phyloP scores from a whole-genome alignment of 768 basidiomycete genomes.

The Xerocomellus intermedius region DNA sequence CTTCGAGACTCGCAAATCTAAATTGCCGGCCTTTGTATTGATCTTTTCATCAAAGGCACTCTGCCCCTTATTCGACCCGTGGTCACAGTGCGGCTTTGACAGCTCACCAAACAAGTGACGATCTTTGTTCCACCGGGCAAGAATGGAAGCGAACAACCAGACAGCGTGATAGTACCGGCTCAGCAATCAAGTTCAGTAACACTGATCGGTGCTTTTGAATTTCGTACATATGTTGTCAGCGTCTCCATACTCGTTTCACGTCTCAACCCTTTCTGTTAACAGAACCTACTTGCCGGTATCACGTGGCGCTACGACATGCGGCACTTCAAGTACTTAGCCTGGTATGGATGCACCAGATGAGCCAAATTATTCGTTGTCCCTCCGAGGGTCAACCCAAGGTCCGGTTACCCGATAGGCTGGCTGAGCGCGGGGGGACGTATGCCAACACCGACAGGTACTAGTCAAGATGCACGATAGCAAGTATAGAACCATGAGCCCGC shows the following conservation, averaged over 20 bases:
- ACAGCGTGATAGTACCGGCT: neutral
- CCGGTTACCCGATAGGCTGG: conserved; percentile 16
- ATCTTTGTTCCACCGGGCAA: conserved; percentile 18
- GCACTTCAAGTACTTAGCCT: neutral
- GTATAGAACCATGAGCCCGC: conserved; percentile 8
- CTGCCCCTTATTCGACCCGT: conserved; percentile 3
- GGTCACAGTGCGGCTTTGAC: conserved; percentile 11
- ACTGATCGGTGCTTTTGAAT: conserved; percentile 12
- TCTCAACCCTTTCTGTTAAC: conserved; percentile 16
- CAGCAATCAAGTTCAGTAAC: conserved; percentile 5
- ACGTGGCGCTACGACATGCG: conserved; percentile 15
- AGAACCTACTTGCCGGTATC: conserved; percentile 31
- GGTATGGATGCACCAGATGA: neutral
- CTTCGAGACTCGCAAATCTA: conserved; percentile 19
- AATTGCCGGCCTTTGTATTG: conserved; percentile 10
- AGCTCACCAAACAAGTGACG: conserved; percentile 10
- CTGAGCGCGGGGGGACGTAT: conserved; percentile 1
- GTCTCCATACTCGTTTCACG: conserved; percentile 30
- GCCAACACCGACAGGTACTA: conserved; percentile 3
- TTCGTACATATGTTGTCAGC: conserved; percentile 10
- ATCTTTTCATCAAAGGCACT: conserved; percentile 14
- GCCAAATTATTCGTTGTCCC: neutral
- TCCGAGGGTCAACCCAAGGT: conserved; percentile 7
- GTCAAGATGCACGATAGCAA: conserved; percentile 11
- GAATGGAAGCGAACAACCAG: conserved; percentile 25